A percentile compares a stretch with the other conserved stretches of the same genome.
These are phyloP conservation scores for Vigna radiata DNA, from an alignment of 306 rosid species.

Conservation along the genomic window DNA sequence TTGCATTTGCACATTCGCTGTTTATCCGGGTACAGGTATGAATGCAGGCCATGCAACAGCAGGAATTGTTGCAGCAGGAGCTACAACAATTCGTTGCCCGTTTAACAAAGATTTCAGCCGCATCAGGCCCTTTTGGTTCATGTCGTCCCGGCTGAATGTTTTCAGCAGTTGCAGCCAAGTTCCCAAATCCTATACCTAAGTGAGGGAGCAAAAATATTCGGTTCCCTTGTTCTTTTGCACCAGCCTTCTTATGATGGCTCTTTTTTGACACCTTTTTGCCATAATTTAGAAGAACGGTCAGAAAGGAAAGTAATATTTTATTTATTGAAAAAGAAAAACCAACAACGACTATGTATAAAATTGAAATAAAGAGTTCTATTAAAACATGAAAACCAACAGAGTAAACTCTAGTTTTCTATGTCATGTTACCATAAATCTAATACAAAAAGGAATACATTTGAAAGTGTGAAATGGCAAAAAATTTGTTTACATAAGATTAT, in stretches of 20 bases:
- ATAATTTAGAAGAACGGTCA: conserved; percentile 11
- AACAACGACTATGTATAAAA: conserved; percentile 4
- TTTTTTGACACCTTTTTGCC: conserved; percentile 49
- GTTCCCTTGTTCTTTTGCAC: conserved; percentile 35
- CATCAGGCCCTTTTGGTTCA: conserved; percentile 61
- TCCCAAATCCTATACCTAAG: conserved; percentile 73
- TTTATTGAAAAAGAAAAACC: neutral
- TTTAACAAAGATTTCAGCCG: conserved; percentile 65
- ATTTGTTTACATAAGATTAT: neutral
- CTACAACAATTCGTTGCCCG: conserved; percentile 76
- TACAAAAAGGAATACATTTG: conserved; percentile 2
- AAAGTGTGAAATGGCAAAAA: conserved; percentile 16
- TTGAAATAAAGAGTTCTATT: neutral
- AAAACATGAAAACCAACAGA: conserved; percentile 9
- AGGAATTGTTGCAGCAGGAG: conserved; percentile 43
- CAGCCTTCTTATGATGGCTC: conserved; percentile 21
- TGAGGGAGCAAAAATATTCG: conserved; percentile 51
- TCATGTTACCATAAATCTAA: conserved; percentile 5
- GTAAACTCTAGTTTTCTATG: neutral
- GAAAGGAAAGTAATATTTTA: conserved; percentile 1
- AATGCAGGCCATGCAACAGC: conserved; percentile 85
- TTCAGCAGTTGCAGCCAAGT: conserved; percentile 72
- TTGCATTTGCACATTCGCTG: conserved; percentile 55
- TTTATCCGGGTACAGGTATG: conserved; percentile 56
- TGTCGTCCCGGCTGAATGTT: conserved; percentile 65